phyloP scores from a whole-genome alignment of 768 basidiomycete species.

The Boletellus sp. region DNA sequence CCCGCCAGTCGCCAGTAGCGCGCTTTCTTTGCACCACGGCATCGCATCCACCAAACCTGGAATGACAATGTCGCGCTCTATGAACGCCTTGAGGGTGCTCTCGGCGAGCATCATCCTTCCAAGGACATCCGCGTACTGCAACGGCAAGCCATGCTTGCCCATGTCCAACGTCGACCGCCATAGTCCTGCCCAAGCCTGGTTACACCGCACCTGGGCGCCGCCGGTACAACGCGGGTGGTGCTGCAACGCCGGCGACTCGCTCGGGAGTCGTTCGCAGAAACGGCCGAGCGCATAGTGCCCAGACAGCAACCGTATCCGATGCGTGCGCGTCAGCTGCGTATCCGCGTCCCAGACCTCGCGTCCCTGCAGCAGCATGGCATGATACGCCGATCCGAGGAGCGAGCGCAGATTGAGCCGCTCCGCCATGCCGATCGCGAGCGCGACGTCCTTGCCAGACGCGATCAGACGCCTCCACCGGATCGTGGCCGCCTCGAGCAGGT shows the following conservation, averaged over 20 bases:
- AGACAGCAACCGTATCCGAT: slow-evolving; percentile 49
- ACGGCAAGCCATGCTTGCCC: slow-evolving; percentile 36
- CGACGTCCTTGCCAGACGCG: slow-evolving; percentile 42
- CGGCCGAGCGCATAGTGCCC: slow-evolving; percentile 49
- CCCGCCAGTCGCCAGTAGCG: slow-evolving; percentile 39
- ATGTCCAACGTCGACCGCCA: slow-evolving; percentile 44
- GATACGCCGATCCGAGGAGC: slow-evolving; percentile 49
- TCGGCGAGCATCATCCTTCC: slow-evolving; percentile 47
- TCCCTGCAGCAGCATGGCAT: slow-evolving; percentile 50
- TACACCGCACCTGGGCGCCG: slow-evolving; percentile 38
- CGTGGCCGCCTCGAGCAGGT: slow-evolving; percentile 41
- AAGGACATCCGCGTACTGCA: slow-evolving; percentile 44
- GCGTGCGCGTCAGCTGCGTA: slow-evolving; percentile 41
- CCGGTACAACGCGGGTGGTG: slow-evolving; percentile 42
- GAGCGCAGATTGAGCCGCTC: slow-evolving; percentile 45
- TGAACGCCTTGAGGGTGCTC: slow-evolving; percentile 43
- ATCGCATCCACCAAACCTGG: slow-evolving; percentile 41
- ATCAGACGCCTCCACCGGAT: slow-evolving; percentile 48
- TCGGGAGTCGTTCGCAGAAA: slow-evolving; percentile 42
- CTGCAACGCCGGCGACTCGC: slow-evolving; percentile 39
- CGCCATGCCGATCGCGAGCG: slow-evolving; percentile 43
- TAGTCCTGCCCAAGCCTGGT: slow-evolving; percentile 41
- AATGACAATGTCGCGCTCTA: slow-evolving; percentile 40
- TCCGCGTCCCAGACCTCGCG: slow-evolving; percentile 48
- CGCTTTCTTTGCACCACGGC: slow-evolving; percentile 43